These are phyloP conservation scores for Ailanthus altissimus DNA, from an alignment of 345 rosid species.

Conservation along the genomic window DNA sequence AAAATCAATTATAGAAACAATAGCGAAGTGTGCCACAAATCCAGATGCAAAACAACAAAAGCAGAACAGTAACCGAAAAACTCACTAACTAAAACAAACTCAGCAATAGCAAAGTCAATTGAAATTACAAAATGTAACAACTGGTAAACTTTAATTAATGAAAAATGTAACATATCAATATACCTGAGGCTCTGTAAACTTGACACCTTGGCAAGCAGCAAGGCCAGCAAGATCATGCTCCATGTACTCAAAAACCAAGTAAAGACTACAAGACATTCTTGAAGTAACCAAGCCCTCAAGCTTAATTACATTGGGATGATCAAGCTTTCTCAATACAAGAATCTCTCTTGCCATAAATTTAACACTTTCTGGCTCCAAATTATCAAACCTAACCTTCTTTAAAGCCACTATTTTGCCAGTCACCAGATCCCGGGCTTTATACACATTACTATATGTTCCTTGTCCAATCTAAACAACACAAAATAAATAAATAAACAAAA, in stretches of 20 bases:
- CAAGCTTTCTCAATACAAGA: conserved; percentile 63
- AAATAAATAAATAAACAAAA: neutral
- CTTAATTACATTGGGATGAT: conserved; percentile 89
- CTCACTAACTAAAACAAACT: conserved; percentile 10
- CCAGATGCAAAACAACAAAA: conserved; percentile 29
- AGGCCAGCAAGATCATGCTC: conserved; percentile 95
- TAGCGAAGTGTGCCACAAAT: conserved; percentile 21
- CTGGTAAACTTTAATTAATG: neutral
- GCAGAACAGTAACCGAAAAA: conserved; percentile 23
- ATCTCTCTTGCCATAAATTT: conserved; percentile 98
- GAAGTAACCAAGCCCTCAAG: conserved; percentile 90
- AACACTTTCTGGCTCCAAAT: conserved; percentile 88
- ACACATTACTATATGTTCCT: conserved; percentile 94
- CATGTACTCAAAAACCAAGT: conserved; percentile 90
- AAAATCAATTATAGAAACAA: conserved; percentile 24
- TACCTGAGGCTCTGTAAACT: conserved; percentile 92
- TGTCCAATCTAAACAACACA: conserved; percentile 70
- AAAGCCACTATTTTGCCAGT: conserved; percentile 89
- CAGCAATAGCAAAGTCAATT: neutral
- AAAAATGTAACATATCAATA: neutral
- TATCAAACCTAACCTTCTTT: conserved; percentile 93
- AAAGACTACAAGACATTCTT: conserved; percentile 83
- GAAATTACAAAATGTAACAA: neutral
- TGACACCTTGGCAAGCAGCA: conserved; percentile 62
- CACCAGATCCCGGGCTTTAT: conserved; percentile 79